phyloP scores from a whole-genome alignment of 2,329 filamentous ascomycete genomes.

The Fusarium agapanthi region DNA sequence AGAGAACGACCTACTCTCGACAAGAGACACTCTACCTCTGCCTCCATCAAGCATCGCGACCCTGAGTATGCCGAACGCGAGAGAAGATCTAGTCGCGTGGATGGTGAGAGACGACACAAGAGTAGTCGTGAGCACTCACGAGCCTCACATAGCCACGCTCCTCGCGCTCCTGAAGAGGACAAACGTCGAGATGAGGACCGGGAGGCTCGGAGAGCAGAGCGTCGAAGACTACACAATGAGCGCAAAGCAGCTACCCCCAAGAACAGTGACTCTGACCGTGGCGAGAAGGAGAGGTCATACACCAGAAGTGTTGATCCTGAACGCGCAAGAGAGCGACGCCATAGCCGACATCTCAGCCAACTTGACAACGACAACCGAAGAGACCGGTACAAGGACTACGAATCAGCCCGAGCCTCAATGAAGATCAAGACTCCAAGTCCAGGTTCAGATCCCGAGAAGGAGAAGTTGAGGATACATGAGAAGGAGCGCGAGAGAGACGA shows the following conservation, averaged over 20 bases:
- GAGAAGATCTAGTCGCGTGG: neutral
- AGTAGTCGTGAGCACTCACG: conserved; percentile 12
- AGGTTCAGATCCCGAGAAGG: conserved; percentile 4
- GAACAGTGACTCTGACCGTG: conserved; percentile 4
- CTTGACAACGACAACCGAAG: conserved; percentile 10
- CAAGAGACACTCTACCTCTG: conserved; percentile 17
- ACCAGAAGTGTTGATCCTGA: conserved; percentile 1
- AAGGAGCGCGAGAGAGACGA: conserved; percentile 3
- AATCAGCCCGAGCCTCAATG: neutral
- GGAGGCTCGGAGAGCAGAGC: conserved; percentile 19
- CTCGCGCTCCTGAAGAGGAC: neutral
- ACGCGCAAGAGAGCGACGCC: conserved; percentile 8
- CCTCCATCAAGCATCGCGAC: conserved; percentile 8
- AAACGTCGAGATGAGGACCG: neutral
- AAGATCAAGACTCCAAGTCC: neutral
- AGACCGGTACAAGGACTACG: neutral
- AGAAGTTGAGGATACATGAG: conserved; percentile 11
- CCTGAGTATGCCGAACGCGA: neutral
- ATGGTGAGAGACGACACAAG: conserved; percentile 1
- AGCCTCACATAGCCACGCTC: neutral
- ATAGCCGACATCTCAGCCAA: conserved; percentile 3
- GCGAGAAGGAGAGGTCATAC: neutral
- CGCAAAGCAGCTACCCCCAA: neutral
- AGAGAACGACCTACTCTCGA: conserved; percentile 12
- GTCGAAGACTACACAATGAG: conserved; percentile 10